Percentiles rank a stretch among this genome's conserved stretches.
Evolutionary conservation across 2,329 filamentous ascomycete genomes (phyloP).

Genomic region (Ophiostoma sp.): DNA sequence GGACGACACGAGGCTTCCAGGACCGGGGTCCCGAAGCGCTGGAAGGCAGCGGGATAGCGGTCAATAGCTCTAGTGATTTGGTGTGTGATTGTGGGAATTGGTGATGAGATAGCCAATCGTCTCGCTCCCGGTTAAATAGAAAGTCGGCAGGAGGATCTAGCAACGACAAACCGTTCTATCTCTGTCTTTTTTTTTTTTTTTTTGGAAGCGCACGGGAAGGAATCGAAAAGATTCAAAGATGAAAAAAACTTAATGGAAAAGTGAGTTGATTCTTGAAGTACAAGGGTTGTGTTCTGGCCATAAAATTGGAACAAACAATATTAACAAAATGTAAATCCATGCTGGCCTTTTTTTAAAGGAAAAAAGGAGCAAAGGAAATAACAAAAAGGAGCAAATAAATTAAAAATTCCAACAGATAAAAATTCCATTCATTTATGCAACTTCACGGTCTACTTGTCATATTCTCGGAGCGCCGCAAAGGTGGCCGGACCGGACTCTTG

Average conservation of each 20-base stretch:
- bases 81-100: background rate
- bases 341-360: background rate
- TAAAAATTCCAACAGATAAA: too few relatives aligned
- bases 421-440: background rate
- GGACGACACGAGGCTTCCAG: background rate
- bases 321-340: too few relatives aligned
- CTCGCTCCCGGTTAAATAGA: background rate
- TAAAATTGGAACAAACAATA: too few relatives aligned
- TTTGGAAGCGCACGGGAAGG: too few relatives aligned
- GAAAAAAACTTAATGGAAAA: too few relatives aligned
- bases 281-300: too few relatives aligned
- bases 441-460: background rate
- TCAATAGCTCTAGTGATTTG: background rate
- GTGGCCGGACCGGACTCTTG: background rate
- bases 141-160: background rate
- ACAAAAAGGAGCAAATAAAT: background rate
- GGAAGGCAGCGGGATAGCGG: background rate
- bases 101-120: background rate
- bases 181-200: background rate
- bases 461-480: background rate
- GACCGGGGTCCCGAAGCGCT: background rate
- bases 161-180: background rate
- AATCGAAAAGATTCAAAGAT: too few relatives aligned
- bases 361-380: background rate
- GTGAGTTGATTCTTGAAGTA: too few relatives aligned